A percentile compares a stretch with the other conserved stretches of the same genome.
Evolutionary conservation across 441 rosid genomes (phyloP).

Genomic region (Brassica hybrid): DNA sequence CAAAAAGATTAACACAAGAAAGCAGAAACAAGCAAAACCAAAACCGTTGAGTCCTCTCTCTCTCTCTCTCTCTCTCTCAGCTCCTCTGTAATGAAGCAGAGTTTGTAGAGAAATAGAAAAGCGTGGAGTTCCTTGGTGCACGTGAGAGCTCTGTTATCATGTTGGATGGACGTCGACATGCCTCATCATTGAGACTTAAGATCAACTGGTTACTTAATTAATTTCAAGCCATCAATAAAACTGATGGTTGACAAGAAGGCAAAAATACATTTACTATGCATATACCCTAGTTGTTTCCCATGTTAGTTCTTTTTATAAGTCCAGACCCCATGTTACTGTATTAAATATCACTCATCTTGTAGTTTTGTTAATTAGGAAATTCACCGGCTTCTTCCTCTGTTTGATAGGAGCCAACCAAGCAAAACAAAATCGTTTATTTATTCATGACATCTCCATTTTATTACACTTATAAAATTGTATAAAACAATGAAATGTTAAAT

Average conservation of each 20-base stretch:
- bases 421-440: conserved; percentile 14
- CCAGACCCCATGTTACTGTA: conserved; percentile 12
- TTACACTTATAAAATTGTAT: neutral
- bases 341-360: conserved; percentile 37
- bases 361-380: conserved; percentile 34
- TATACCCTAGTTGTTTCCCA: conserved; percentile 30
- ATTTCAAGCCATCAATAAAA: conserved; percentile 19
- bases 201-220: conserved; percentile 15
- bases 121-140: neutral
- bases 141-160: neutral
- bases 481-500: too few relatives aligned
- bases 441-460: neutral
- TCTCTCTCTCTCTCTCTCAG: neutral
- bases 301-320: neutral
- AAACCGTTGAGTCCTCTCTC: neutral
- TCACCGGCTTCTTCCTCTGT: conserved; percentile 32
- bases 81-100: neutral
- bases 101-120: neutral
- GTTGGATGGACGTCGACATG: conserved; percentile 20
- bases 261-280: conserved; percentile 34
- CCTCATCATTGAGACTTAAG: conserved; percentile 13
- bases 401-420: conserved; percentile 14
- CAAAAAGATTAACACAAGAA: neutral
- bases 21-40: neutral
- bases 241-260: conserved; percentile 20